phyloP scores from a whole-genome alignment of 2,329 filamentous ascomycete genomes.

The Phaeosphaeria sp. region DNA sequence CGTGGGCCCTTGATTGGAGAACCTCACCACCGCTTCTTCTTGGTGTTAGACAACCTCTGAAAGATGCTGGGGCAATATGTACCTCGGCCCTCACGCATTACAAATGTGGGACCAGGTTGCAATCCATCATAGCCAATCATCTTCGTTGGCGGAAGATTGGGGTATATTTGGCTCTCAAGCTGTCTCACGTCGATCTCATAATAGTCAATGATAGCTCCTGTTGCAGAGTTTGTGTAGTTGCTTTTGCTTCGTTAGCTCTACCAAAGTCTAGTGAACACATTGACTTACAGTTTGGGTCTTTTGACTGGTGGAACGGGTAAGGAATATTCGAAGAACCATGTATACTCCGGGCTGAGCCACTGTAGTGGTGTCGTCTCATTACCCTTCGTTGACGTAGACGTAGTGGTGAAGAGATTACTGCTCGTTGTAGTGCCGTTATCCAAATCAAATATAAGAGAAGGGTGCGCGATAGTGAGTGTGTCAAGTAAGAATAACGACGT shows the following conservation, averaged over 20 bases:
- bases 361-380: slow-evolving; percentile 10
- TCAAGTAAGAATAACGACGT: neutral
- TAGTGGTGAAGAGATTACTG: neutral
- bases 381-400: slow-evolving; percentile 5
- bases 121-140: slow-evolving; percentile 62
- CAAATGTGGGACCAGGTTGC: slow-evolving; percentile 61
- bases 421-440: neutral
- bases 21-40: slow-evolving; percentile 60
- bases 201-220: slow-evolving; percentile 52
- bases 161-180: slow-evolving; percentile 53
- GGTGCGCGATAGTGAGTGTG: neutral
- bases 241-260: slow-evolving; percentile 28
- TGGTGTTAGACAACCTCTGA: neutral
- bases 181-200: slow-evolving; percentile 54
- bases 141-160: slow-evolving; percentile 47
- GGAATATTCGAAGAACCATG: slow-evolving; percentile 48
- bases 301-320: slow-evolving; percentile 57
- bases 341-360: slow-evolving; percentile 47
- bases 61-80: slow-evolving; percentile 1
- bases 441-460: neutral
- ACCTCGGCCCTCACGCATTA: slow-evolving; percentile 54
- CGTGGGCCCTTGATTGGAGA: slow-evolving; percentile 57
- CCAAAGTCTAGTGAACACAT: neutral
- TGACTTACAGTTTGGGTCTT: slow-evolving; percentile 49
- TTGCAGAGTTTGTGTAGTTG: slow-evolving; percentile 44